A percentile compares a stretch with the other conserved stretches of the same genome.
Evolutionary conservation across 306 rosid genomes (phyloP).

Genomic region (Begonia loranthoides): DNA sequence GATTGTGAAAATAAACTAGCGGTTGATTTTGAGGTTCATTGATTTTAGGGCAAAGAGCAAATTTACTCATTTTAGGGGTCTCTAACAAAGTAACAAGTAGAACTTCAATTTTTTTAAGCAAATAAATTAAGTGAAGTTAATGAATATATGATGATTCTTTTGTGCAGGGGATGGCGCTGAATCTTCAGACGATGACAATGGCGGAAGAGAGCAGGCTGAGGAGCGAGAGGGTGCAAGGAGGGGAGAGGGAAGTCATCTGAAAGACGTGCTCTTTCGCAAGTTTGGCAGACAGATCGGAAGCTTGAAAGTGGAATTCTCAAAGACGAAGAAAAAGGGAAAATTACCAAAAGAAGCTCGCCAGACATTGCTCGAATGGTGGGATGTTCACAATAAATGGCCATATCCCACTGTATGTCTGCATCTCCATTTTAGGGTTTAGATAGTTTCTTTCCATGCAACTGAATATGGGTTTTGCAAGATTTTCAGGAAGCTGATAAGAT

Average conservation of each 20-base stretch:
- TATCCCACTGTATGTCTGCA: constrained; percentile 72
- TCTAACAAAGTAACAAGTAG: no score
- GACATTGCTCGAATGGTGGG: constrained; percentile 81
- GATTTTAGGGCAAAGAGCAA: neutral
- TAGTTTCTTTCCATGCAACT: neutral
- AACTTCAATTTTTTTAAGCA: neutral
- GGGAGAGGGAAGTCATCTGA: constrained; percentile 65
- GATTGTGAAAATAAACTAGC: no score
- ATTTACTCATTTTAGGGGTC: no score
- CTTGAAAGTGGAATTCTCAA: constrained; percentile 72
- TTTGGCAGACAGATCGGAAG: constrained; percentile 76
- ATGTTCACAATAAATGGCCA: constrained; percentile 80
- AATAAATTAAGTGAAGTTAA: no score
- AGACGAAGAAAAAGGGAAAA: constrained; percentile 90
- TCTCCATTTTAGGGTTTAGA: no score
- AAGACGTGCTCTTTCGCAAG: constrained; percentile 63
- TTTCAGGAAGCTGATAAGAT: constrained; percentile 81
- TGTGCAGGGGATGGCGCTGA: constrained; percentile 51
- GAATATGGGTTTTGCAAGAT: no score
- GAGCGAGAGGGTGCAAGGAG: constrained; percentile 35
- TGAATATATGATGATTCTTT: neutral
- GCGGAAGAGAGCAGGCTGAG: constrained; percentile 52
- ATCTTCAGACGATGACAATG: constrained; percentile 68
- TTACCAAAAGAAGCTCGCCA: constrained; percentile 91
- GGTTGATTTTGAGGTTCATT: neutral